These are phyloP conservation scores for Fomitopsis palustris DNA, from an alignment of 1,284 basidiomycete species.

Conservation along the genomic window DNA sequence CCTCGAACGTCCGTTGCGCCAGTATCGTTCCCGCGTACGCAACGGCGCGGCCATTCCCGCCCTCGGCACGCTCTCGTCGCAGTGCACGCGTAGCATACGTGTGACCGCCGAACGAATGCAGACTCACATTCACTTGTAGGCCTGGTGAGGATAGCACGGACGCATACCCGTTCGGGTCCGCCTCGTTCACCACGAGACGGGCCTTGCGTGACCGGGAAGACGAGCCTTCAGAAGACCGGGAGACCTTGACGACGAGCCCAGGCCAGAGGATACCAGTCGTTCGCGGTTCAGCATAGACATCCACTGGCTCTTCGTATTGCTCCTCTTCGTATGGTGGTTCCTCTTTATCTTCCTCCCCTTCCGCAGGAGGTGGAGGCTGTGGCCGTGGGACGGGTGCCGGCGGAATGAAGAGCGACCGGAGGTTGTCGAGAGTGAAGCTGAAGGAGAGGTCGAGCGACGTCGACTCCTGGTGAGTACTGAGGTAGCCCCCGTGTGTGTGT, in stretches of 20 bases:
- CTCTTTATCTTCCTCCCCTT: background rate
- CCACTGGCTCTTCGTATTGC: background rate
- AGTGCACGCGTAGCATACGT: conserved; percentile 3
- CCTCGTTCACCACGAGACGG: conserved; percentile 1
- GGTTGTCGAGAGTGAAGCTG: conserved; percentile 8
- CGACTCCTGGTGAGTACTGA: conserved; percentile 3
- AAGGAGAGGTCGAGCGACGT: conserved; percentile 6
- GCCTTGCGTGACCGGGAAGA: conserved; percentile 1
- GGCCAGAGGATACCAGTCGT: conserved; percentile 7
- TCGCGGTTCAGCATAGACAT: background rate
- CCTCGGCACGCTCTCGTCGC: background rate
- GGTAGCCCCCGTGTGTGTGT: background rate
- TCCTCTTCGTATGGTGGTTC: background rate
- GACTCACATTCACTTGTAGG: background rate
- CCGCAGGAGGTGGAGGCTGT: background rate
- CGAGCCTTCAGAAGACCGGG: background rate
- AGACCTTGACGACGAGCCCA: conserved; percentile 3
- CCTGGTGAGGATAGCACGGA: background rate
- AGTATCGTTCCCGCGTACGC: conserved; percentile 3
- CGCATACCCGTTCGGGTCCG: background rate
- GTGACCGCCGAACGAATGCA: conserved; percentile 2
- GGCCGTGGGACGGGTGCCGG: background rate
- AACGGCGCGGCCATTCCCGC: background rate
- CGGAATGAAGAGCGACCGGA: background rate
- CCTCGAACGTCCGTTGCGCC: conserved; percentile 3